phyloP scores from a whole-genome alignment of 306 rosid species.

The Geum urbanum region DNA sequence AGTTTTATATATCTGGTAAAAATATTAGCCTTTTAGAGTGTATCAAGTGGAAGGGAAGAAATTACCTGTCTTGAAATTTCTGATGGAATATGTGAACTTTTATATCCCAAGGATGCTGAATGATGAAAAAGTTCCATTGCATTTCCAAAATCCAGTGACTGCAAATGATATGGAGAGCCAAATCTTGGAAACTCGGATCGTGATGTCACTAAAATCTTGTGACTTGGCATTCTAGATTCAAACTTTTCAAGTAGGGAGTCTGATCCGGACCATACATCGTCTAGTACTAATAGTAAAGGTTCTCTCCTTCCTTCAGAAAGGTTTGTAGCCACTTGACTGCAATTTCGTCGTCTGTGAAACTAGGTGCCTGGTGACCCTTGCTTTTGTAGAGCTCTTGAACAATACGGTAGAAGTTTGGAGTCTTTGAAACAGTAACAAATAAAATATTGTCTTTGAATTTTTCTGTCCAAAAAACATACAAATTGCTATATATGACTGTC shows the following conservation, averaged over 20 bases:
- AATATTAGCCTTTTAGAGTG: no score
- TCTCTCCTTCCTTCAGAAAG: slow-evolving; percentile 1
- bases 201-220: slow-evolving; percentile 31
- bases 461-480: slow-evolving; percentile 25
- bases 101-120: slow-evolving; percentile 30
- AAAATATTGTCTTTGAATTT: slow-evolving; percentile 44
- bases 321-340: slow-evolving; percentile 2
- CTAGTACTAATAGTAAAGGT: slow-evolving; percentile 14
- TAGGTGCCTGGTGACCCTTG: slow-evolving; percentile 9
- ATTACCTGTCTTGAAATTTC: slow-evolving; percentile 40
- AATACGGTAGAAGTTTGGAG: slow-evolving; percentile 33
- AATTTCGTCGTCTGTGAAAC: slow-evolving; percentile 32
- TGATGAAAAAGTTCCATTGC: slow-evolving; percentile 33
- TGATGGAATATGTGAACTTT: slow-evolving; percentile 11
- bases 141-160: slow-evolving; percentile 29
- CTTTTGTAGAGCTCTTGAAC: slow-evolving; percentile 37
- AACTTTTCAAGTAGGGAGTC: slow-evolving; percentile 28
- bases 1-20: not conserved
- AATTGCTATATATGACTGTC: not conserved
- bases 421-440: slow-evolving; percentile 34
- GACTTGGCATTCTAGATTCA: slow-evolving; percentile 23
- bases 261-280: slow-evolving; percentile 17
- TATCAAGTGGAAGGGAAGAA: slow-evolving; percentile 9
- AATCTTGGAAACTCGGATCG: slow-evolving; percentile 25
- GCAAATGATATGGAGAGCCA: slow-evolving; percentile 20